Percentiles rank a stretch among this genome's conserved stretches.
phyloP scores from a whole-genome alignment of 768 basidiomycete genomes.

The Suillus alpinus region DNA sequence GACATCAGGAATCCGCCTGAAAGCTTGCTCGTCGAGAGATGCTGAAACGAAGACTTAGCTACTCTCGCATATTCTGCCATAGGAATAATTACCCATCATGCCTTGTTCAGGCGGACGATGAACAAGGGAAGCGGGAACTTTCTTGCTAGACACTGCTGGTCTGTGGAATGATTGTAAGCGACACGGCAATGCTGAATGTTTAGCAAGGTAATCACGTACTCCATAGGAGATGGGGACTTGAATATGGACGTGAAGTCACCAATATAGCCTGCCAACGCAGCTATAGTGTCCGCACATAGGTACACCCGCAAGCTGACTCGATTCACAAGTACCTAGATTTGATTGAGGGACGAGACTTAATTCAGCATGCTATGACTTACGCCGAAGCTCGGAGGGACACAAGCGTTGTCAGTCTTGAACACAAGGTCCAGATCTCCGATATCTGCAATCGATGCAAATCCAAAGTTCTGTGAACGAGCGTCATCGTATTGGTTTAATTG shows the following conservation, averaged over 20 bases:
- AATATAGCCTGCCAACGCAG: constrained; percentile 54
- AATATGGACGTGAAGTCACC: constrained; percentile 48
- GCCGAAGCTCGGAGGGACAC: constrained; percentile 32
- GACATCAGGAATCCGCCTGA: constrained; percentile 70
- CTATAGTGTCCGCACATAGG: constrained; percentile 76
- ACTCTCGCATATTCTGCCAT: neutral
- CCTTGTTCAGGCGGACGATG: constrained; percentile 7
- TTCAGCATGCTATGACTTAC: constrained; percentile 30
- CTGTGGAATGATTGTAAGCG: neutral
- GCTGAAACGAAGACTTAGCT: constrained; percentile 35
- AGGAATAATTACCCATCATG: constrained; percentile 27
- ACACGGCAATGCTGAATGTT: neutral
- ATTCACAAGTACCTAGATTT: constrained; percentile 52
- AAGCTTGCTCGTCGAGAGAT: constrained; percentile 82
- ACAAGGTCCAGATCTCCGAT: constrained; percentile 47
- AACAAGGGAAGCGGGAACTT: neutral
- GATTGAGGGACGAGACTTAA: constrained; percentile 2
- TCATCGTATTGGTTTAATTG: constrained; percentile 7
- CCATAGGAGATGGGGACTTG: constrained; percentile 27
- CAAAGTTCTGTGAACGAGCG: constrained; percentile 40
- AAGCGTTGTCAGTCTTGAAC: constrained; percentile 30
- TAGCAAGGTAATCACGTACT: constrained; percentile 15
- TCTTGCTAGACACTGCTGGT: constrained; percentile 8
- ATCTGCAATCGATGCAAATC: constrained; percentile 70
- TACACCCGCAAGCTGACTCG: constrained; percentile 55